These are phyloP conservation scores for Apiotrichum brassicae DNA, from an alignment of 1,284 basidiomycete species.

Conservation along the genomic window DNA sequence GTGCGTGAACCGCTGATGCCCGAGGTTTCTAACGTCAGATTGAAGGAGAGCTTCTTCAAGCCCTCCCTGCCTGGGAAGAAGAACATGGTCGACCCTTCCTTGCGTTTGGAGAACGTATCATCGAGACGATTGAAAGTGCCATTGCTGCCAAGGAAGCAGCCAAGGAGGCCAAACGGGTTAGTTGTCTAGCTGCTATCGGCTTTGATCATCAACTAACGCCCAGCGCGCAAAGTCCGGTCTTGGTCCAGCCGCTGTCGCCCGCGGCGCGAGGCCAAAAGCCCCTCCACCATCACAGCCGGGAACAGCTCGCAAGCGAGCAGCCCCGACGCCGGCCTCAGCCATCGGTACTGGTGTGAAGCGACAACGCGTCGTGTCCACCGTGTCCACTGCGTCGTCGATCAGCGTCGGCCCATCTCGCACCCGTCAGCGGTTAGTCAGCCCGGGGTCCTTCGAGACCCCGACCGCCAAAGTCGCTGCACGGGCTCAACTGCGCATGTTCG, in stretches of 20 bases:
- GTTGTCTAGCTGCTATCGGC: constrained; percentile 11
- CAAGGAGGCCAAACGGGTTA: constrained; percentile 65
- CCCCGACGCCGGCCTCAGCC: constrained; percentile 31
- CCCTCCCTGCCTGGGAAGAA: constrained; percentile 83
- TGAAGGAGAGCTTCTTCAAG: constrained; percentile 73
- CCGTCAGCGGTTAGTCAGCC: constrained; percentile 5
- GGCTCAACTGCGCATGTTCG: constrained; percentile 1
- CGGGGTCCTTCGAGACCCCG: not conserved
- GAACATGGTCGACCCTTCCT: constrained; percentile 70
- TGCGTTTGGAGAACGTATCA: constrained; percentile 75
- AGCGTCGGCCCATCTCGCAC: constrained; percentile 1
- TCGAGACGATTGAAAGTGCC: constrained; percentile 68
- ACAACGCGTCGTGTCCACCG: constrained; percentile 8
- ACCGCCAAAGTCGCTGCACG: not conserved
- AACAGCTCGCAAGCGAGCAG: constrained; percentile 27
- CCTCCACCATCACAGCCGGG: constrained; percentile 2
- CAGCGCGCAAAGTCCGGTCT: constrained; percentile 25
- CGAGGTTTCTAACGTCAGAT: constrained; percentile 53
- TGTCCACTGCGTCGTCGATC: constrained; percentile 5
- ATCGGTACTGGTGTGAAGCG: constrained; percentile 13
- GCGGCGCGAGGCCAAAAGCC: constrained; percentile 11
- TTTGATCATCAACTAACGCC: not conserved
- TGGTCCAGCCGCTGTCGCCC: constrained; percentile 24
- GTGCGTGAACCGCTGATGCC: constrained; percentile 50
- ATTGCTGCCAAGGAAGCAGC: constrained; percentile 57